These are phyloP conservation scores for Talaromyces sp. DNA, from an alignment of 2,329 filamentous ascomycete species.

Conservation along the genomic window DNA sequence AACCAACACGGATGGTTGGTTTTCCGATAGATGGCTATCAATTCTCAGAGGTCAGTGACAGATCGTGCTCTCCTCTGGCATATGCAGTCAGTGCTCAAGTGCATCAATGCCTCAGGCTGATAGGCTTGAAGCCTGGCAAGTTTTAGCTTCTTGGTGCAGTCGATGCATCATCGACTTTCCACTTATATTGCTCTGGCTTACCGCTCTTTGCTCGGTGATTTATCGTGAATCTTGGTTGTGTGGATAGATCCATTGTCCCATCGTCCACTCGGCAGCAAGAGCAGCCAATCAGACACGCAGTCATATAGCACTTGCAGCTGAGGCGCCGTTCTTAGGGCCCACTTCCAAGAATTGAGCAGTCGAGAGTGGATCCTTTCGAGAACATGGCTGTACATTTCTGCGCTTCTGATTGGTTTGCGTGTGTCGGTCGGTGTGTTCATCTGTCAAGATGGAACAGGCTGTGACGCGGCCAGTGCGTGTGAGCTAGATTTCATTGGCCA, in stretches of 20 bases:
- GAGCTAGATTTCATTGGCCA: not conserved
- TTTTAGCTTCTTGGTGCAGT: not conserved
- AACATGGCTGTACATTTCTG: not conserved
- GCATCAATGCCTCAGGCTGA: slow-evolving; percentile 5
- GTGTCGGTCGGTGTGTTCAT: not conserved
- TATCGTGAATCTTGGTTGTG: not conserved
- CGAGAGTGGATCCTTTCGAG: not conserved
- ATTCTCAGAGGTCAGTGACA: not conserved
- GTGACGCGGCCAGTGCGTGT: not conserved
- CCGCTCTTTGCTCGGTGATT: not conserved
- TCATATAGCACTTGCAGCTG: not conserved
- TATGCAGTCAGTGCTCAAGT: not conserved
- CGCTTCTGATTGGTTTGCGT: not conserved
- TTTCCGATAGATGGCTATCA: not conserved
- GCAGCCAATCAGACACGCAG: not conserved
- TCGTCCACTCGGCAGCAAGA: not conserved
- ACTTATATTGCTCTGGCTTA: not conserved
- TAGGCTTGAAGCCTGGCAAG: not conserved
- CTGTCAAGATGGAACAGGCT: not conserved
- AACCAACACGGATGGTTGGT: not conserved
- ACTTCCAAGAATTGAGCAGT: not conserved
- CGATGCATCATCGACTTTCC: slow-evolving; percentile 4
- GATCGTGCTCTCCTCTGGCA: not conserved
- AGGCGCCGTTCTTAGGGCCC: not conserved
- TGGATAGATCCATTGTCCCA: not conserved